Conservation (phyloP, 2,329 filamentous ascomycete genomes). For the Ophiostoma perfectum region DNA sequence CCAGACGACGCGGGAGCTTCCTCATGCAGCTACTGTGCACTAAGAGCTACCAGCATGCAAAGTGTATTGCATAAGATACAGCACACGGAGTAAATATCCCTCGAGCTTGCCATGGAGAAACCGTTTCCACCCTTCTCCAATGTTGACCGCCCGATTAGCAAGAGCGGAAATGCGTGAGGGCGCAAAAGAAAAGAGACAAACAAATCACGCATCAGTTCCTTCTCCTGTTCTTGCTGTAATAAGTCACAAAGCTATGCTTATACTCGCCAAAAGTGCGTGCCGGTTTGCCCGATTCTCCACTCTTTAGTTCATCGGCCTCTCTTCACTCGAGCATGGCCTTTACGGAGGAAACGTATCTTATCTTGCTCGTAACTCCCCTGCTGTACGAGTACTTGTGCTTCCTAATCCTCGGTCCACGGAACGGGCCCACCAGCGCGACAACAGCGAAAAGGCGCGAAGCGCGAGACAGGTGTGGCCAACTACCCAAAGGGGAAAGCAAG, state of each 20-base stretch:
- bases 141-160: constrained; percentile 8
- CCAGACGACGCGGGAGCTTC: constrained; percentile 1
- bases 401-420: constrained; percentile 4
- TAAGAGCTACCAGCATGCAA: not conserved
- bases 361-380: not conserved
- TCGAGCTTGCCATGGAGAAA: not conserved
- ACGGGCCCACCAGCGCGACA: constrained; percentile 24
- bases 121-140: constrained; percentile 5
- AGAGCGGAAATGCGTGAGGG: not conserved
- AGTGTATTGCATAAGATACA: no score
- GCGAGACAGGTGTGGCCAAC: constrained; percentile 20
- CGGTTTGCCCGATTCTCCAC: constrained; percentile 14
- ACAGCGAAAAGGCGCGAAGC: constrained; percentile 25
- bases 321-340: not conserved
- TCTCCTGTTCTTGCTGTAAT: not conserved
- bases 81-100: no score
- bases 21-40: constrained; percentile 1
- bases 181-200: not conserved
- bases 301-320: not conserved
- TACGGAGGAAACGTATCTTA: not conserved
- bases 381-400: not conserved
- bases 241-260: not conserved
- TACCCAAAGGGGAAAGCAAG: not conserved
- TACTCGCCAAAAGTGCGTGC: not conserved
- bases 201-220: not conserved